Evolutionary conservation across 805 yeast genomes (phyloP), one percentile per base, ranked within the genome.

Genomic region (Sporopachydermia lactativora): DNA sequence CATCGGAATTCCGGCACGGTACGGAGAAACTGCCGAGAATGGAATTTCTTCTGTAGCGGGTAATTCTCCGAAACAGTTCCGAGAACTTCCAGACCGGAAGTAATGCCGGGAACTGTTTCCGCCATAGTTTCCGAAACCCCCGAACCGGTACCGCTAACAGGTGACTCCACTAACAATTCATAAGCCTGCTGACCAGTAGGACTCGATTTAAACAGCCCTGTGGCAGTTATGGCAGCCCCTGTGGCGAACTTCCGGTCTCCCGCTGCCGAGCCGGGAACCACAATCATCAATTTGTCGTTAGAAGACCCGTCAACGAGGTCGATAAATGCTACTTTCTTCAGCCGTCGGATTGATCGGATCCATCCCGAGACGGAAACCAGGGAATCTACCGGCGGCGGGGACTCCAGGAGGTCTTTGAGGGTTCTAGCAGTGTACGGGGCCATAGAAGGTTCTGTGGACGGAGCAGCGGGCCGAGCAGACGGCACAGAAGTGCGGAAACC

Each of bases 11-110:
- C 75, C 0, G 95, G 94, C n/a, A 74, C 58, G 2, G 73, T 65
- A 39, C 98, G 68, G 35, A 92, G 59, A 49, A 66, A 79, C 46
- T 76, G 81, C 13, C 73, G 55, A 1, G 83, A 60, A 45, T 78
- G 89, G 18, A 62, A 62, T 54, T 86, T 86, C 53, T 86, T 88
- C 50, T 86, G 96, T 39, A 92, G 61, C 0, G 96, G 96, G 54
- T 80, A 92, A 31, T 63, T 57, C 2, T 70, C 71, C 0, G 70
- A 65, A 0, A 82, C 79, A 19, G 63, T 60, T 0, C 96, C 96
- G 3, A 78, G 45, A 1, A 84, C 53, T 11, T 57, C 44, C 2
- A 81, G 53, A 6, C 41, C n/a, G n/a, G n/a, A n/a, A n/a, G n/a
- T n/a, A n/a, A n/a, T n/a, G n/a, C n/a, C n/a, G n/a, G n/a, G n/a